Conservation (phyloP, 345 rosid species). For the Populus tremula region DNA sequence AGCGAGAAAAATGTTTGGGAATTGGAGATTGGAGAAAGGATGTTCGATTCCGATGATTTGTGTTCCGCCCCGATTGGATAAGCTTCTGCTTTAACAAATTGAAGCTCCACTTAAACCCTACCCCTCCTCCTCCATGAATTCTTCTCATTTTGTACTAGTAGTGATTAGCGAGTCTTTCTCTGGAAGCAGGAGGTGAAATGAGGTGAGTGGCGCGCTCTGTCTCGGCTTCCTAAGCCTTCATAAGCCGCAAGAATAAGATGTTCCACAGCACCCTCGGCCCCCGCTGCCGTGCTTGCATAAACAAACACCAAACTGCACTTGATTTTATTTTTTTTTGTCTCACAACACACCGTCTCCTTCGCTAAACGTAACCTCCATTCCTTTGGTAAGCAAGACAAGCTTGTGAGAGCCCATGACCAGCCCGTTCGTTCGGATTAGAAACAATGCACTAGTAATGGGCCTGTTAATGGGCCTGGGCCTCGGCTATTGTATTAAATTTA, state of each 20-base stretch:
- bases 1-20: conserved; percentile 23
- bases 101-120: conserved; percentile 3
- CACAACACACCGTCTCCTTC: no score
- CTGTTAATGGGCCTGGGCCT: no score
- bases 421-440: no score
- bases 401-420: no score
- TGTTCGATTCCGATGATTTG: conserved; percentile 8
- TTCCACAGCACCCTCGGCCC: background rate
- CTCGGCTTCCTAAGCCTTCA: background rate
- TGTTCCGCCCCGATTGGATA: conserved; percentile 22
- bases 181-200: background rate
- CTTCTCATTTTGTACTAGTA: background rate
- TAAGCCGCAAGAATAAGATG: background rate
- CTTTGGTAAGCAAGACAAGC: no score
- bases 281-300: no score
- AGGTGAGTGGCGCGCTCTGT: background rate
- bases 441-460: no score
- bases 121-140: conserved; percentile 29
- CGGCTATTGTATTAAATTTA: no score
- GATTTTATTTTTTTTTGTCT: no score
- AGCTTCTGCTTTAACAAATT: conserved; percentile 23
- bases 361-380: no score
- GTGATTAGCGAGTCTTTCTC: background rate
- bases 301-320: background rate
- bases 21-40: conserved; percentile 23